phyloP scores from a whole-genome alignment of 208 protist genomes.

The Acanthamoeba divionensis region DNA sequence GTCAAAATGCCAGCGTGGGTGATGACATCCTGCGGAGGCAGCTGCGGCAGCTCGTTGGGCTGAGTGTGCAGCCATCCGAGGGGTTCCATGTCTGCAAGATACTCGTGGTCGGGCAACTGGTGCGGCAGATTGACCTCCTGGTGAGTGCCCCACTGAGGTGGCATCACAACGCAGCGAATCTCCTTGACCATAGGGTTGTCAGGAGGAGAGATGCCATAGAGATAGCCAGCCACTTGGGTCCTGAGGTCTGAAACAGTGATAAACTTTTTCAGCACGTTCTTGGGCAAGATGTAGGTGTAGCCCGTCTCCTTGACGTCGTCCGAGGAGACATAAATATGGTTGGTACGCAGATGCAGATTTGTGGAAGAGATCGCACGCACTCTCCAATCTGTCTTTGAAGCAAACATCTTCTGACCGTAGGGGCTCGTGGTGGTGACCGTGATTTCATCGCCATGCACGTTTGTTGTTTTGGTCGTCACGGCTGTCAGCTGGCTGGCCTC shows the following conservation, averaged over 20 bases:
- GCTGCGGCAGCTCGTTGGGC: constrained; percentile 86
- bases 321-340: constrained; percentile 92
- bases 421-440: constrained; percentile 85
- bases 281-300: constrained; percentile 93
- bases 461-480: constrained; percentile 85
- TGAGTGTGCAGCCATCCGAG: constrained; percentile 96
- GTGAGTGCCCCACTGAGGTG: constrained; percentile 92
- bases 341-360: constrained; percentile 91
- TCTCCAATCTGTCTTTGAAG: constrained; percentile 92
- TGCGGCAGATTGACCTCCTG: constrained; percentile 83
- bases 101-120: constrained; percentile 86
- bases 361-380: constrained; percentile 89
- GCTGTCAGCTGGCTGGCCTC: constrained; percentile 85
- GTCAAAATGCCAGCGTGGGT: constrained; percentile 83
- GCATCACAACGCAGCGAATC: constrained; percentile 90
- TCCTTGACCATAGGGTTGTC: constrained; percentile 93
- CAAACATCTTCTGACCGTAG: constrained; percentile 88
- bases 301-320: constrained; percentile 85
- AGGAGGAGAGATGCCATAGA: constrained; percentile 89
- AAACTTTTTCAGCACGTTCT: constrained; percentile 95
- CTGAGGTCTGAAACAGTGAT: constrained; percentile 90
- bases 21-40: constrained; percentile 87
- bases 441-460: constrained; percentile 91
- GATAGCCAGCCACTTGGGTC: constrained; percentile 90
- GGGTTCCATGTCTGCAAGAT: constrained; percentile 88